These are phyloP conservation scores for Rhododendron vialii DNA, from an alignment of 148 eudicot species.

Conservation along the genomic window DNA sequence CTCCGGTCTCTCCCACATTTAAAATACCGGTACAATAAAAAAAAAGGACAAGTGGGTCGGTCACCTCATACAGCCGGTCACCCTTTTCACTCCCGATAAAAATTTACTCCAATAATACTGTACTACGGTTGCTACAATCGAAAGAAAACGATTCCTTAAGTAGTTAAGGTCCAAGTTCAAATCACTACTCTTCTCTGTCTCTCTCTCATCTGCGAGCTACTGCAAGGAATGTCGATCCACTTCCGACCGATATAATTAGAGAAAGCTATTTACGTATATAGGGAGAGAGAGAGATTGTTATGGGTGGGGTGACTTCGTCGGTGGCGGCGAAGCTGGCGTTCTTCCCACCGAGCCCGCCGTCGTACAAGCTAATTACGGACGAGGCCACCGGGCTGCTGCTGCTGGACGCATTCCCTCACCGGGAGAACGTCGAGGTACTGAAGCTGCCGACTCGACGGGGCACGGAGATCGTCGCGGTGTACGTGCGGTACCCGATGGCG, in stretches of 20 bases:
- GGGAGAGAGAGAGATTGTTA: not conserved
- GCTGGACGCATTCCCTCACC: conserved; percentile 67
- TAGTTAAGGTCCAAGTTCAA: not conserved
- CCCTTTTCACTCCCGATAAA: not conserved
- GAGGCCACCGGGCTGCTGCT: conserved; percentile 51
- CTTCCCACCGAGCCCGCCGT: conserved; percentile 90
- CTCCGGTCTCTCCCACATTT: not conserved
- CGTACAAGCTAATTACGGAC: conserved; percentile 56
- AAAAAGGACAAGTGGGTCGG: not conserved
- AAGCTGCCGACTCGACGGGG: conserved; percentile 67
- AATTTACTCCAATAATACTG: not conserved
- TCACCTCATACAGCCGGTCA: not conserved
- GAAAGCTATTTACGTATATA: not conserved
- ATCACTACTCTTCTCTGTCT: not conserved
- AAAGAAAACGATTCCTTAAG: not conserved
- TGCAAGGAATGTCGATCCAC: conserved; percentile 1
- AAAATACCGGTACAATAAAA: not conserved
- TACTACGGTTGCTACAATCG: not conserved
- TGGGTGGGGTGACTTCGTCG: conserved; percentile 99
- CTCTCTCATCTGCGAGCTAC: not conserved
- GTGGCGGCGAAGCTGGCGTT: conserved; percentile 97
- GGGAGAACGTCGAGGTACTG: conserved; percentile 88
- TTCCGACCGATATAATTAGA: not conserved
- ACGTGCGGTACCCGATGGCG: conserved; percentile 90
- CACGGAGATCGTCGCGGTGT: conserved; percentile 67